A percentile compares a stretch with the other conserved stretches of the same genome.
Evolutionary conservation across 805 yeast species (phyloP).

Genomic region (Lipomyces kockii): DNA sequence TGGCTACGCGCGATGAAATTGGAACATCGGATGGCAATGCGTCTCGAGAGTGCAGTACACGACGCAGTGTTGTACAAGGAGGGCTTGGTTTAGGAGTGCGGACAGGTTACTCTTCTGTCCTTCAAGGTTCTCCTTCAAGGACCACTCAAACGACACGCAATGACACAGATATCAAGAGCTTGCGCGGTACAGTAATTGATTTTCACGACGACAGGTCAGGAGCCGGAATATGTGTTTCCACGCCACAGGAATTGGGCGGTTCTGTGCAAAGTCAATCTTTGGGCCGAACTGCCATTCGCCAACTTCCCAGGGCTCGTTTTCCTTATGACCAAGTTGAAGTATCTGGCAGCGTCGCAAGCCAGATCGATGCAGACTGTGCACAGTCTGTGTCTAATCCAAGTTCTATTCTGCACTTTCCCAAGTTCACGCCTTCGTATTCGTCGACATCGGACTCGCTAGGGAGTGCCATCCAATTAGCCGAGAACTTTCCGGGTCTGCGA

Average conservation of each 20-base stretch:
- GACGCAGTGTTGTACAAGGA: neutral
- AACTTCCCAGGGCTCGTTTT: neutral
- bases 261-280: neutral
- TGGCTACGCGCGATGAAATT: neutral
- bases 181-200: constrained; percentile 9
- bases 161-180: constrained; percentile 18
- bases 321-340: neutral
- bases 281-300: neutral
- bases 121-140: constrained; percentile 19
- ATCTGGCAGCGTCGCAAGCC: neutral
- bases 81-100: neutral
- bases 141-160: constrained; percentile 2
- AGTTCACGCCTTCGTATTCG: neutral
- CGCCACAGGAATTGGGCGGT: neutral
- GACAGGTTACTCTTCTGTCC: neutral
- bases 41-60: neutral
- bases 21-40: neutral
- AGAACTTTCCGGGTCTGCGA: constrained; percentile 7
- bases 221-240: neutral
- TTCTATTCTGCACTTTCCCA: constrained; percentile 1
- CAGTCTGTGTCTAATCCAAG: neutral
- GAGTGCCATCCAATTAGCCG: neutral
- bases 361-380: neutral
- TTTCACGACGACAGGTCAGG: neutral
- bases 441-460: constrained; percentile 2